These are phyloP conservation scores for Gamarada debralockiae DNA, from an alignment of 495 filamentous ascomycete genomes.

Conservation along the genomic window DNA sequence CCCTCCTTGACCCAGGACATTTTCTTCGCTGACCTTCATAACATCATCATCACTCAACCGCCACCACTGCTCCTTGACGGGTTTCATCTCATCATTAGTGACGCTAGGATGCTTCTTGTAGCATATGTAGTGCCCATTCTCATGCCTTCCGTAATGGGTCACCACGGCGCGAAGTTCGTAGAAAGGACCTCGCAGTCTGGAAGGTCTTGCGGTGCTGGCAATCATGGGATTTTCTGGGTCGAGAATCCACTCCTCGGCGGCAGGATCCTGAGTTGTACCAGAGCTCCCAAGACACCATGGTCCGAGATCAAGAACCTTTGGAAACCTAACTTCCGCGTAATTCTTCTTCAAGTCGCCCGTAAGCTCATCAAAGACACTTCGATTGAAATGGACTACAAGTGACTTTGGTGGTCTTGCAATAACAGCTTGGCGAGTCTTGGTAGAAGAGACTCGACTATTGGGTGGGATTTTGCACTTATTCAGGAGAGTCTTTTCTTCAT, in stretches of 20 bases:
- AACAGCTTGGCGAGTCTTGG: constrained; percentile 85
- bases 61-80: constrained; percentile 62
- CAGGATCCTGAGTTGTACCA: constrained; percentile 18
- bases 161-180: constrained; percentile 85
- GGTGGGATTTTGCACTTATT: constrained; percentile 69
- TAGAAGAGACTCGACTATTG: constrained; percentile 63
- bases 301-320: constrained; percentile 64
- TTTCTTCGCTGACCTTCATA: constrained; percentile 62
- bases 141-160: constrained; percentile 85
- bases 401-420: constrained; percentile 76
- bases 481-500: constrained; percentile 67
- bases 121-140: constrained; percentile 94
- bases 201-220: constrained; percentile 35
- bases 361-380: constrained; percentile 81
- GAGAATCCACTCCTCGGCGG: constrained; percentile 61
- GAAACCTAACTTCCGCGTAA: constrained; percentile 70
- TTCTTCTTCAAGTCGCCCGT: constrained; percentile 82
- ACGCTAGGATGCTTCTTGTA: constrained; percentile 63
- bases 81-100: background rate
- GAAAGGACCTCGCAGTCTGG: constrained; percentile 40
- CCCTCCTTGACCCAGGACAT: constrained; percentile 72
- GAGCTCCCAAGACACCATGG: constrained; percentile 70
- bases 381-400: constrained; percentile 83
- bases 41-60: constrained; percentile 84
- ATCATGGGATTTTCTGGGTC: constrained; percentile 69